Conservation (phyloP, 305 asterid species). For the Fraxinus ornus region DNA sequence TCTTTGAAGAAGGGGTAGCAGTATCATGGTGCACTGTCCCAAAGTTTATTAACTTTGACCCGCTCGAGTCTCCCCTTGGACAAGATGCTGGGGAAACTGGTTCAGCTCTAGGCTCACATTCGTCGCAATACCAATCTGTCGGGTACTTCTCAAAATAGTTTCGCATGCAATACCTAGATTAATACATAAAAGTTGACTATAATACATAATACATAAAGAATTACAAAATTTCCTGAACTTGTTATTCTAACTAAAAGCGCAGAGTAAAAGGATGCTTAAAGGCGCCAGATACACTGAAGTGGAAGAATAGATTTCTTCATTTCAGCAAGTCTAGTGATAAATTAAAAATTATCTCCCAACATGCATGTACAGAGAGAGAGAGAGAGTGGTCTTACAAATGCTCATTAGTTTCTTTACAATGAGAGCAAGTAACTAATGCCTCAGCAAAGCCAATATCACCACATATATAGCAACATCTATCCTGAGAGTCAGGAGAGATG, state of each 20-base stretch:
- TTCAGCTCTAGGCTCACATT: slow-evolving; percentile 23
- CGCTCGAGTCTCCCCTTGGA: background rate
- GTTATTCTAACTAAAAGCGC: background rate
- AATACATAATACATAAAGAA: background rate
- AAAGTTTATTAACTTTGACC: background rate
- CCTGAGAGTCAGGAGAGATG: slow-evolving; percentile 38
- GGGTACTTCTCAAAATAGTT: background rate
- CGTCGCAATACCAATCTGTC: slow-evolving; percentile 40
- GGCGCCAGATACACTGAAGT: background rate
- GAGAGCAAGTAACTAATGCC: slow-evolving; percentile 36
- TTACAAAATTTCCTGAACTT: background rate
- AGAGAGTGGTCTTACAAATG: slow-evolving; percentile 44
- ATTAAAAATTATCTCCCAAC: background rate
- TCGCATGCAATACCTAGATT: slow-evolving; percentile 48
- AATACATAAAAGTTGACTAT: background rate
- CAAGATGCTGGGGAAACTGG: background rate
- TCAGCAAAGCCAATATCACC: slow-evolving; percentile 46
- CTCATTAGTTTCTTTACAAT: slow-evolving; percentile 36
- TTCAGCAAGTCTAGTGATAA: background rate
- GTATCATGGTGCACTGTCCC: background rate
- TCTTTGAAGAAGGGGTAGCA: slow-evolving; percentile 1
- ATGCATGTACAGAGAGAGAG: background rate
- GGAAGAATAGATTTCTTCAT: background rate
- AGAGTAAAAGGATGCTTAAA: background rate
- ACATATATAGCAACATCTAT: slow-evolving; percentile 44